Evolutionary conservation across 768 basidiomycete genomes (phyloP).

Genomic region (Daedaleopsis sinensis): DNA sequence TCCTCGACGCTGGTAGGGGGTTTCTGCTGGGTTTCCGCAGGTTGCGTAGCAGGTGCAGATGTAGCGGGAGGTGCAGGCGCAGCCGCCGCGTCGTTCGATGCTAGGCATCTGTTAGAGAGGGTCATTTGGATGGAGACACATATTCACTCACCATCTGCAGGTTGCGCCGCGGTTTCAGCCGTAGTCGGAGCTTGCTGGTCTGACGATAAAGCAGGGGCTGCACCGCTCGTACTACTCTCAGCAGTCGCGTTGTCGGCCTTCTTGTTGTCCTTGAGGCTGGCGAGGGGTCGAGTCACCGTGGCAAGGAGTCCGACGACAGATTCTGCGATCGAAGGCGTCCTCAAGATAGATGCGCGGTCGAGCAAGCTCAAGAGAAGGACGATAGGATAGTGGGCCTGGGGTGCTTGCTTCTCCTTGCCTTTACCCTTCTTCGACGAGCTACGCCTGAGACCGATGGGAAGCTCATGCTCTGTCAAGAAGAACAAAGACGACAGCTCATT

Average conservation of each 20-base stretch:
- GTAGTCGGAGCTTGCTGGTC: background rate
- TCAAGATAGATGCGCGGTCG: constrained; percentile 83
- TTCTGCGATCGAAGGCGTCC: constrained; percentile 90
- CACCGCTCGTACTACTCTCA: constrained; percentile 23
- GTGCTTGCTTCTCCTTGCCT: constrained; percentile 86
- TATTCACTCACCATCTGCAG: constrained; percentile 6
- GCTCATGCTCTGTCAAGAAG: constrained; percentile 95
- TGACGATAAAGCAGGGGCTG: background rate
- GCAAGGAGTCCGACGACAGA: constrained; percentile 87
- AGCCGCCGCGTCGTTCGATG: background rate
- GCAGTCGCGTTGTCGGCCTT: constrained; percentile 50
- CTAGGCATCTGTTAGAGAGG: background rate
- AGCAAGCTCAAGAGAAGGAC: constrained; percentile 87
- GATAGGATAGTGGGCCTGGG: constrained; percentile 88
- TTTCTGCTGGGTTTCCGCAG: constrained; percentile 27
- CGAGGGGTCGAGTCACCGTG: constrained; percentile 84
- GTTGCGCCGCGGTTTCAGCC: background rate
- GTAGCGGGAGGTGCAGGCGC: constrained; percentile 14
- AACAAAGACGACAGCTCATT: constrained; percentile 88
- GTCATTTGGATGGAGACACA: background rate
- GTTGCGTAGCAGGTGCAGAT: constrained; percentile 6
- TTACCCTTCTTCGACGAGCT: constrained; percentile 83
- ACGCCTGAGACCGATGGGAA: constrained; percentile 76
- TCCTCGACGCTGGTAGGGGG: constrained; percentile 36
- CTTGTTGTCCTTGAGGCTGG: constrained; percentile 45